These are phyloP conservation scores for Fusarium sambucinum DNA, from an alignment of 2,329 filamentous ascomycete species.

Conservation along the genomic window DNA sequence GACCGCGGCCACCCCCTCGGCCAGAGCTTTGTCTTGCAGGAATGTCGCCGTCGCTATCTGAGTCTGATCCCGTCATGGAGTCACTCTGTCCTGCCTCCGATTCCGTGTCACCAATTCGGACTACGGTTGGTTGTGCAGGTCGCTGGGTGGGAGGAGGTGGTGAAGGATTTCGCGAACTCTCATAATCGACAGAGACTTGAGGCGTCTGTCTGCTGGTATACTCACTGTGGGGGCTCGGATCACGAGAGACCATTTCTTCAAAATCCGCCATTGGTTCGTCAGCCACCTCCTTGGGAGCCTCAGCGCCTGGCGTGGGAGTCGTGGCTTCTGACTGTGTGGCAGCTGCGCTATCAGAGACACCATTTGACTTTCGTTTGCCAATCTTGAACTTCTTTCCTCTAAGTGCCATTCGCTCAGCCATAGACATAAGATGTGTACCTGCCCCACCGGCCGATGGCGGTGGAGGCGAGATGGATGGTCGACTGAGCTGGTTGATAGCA, in stretches of 20 bases:
- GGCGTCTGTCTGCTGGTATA: constrained; percentile 3
- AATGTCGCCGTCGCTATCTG: constrained; percentile 43
- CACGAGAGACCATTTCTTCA: neutral
- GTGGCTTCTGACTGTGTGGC: constrained; percentile 14
- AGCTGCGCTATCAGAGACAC: constrained; percentile 7
- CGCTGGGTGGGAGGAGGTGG: constrained; percentile 14
- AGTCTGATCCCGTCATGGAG: constrained; percentile 33
- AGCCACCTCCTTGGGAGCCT: neutral
- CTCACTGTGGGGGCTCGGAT: constrained; percentile 1
- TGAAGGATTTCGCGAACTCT: constrained; percentile 34
- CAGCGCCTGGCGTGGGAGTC: neutral
- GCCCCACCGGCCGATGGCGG: constrained; percentile 18
- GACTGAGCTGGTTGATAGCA: constrained; percentile 7
- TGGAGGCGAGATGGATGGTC: constrained; percentile 11
- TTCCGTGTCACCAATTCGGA: constrained; percentile 46
- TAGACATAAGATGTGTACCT: constrained; percentile 61
- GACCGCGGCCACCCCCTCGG: constrained; percentile 43
- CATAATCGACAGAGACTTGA: constrained; percentile 8
- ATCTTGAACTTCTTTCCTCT: constrained; percentile 68
- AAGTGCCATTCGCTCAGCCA: constrained; percentile 68
- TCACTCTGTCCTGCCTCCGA: constrained; percentile 34
- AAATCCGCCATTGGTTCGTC: neutral
- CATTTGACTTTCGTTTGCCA: constrained; percentile 51
- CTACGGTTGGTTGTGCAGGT: constrained; percentile 37
- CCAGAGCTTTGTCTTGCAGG: constrained; percentile 40